Evolutionary conservation across 306 rosid species (phyloP).

Genomic region (Sicyos edulis): DNA sequence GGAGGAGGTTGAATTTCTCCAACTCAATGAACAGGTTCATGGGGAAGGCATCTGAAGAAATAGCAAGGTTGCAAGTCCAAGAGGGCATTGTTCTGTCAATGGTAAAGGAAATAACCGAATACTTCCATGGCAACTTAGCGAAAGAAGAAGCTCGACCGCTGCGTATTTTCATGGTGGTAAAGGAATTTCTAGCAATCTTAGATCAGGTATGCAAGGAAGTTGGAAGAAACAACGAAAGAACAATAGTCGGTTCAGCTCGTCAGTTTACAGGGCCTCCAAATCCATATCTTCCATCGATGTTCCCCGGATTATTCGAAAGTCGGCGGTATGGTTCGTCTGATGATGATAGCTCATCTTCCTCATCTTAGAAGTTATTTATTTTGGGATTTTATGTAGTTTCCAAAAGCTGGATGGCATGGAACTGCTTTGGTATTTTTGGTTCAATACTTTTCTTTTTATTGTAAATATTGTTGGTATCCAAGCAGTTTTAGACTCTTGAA

Average conservation of each 20-base stretch:
- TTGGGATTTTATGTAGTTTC: background rate
- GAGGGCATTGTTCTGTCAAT: slow-evolving; percentile 47
- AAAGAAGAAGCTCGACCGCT: slow-evolving; percentile 88
- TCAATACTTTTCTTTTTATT: background rate
- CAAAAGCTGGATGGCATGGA: slow-evolving; percentile 8
- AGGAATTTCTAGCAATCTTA: slow-evolving; percentile 68
- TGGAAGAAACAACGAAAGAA: slow-evolving; percentile 70
- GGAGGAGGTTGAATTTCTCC: slow-evolving; percentile 39
- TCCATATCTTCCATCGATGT: slow-evolving; percentile 30
- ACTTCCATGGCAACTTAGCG: slow-evolving; percentile 77
- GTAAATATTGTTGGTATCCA: slow-evolving; percentile 1
- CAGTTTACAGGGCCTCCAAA: slow-evolving; percentile 39
- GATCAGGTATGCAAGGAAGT: slow-evolving; percentile 83
- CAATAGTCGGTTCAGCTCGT: slow-evolving; percentile 48
- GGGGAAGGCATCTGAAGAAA: slow-evolving; percentile 59
- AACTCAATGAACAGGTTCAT: slow-evolving; percentile 61
- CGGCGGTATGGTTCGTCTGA: slow-evolving; percentile 44
- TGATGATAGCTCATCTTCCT: slow-evolving; percentile 36
- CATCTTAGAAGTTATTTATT: slow-evolving; percentile 23
- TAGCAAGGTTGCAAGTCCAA: slow-evolving; percentile 44
- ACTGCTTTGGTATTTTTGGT: slow-evolving; percentile 12
- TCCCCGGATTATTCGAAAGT: slow-evolving; percentile 43
- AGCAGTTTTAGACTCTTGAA: background rate
- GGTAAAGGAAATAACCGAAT: slow-evolving; percentile 74
- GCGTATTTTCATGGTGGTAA: slow-evolving; percentile 68